phyloP scores from a whole-genome alignment of 352 stramenopile genomes.

The Phytophthora ramorum region DNA sequence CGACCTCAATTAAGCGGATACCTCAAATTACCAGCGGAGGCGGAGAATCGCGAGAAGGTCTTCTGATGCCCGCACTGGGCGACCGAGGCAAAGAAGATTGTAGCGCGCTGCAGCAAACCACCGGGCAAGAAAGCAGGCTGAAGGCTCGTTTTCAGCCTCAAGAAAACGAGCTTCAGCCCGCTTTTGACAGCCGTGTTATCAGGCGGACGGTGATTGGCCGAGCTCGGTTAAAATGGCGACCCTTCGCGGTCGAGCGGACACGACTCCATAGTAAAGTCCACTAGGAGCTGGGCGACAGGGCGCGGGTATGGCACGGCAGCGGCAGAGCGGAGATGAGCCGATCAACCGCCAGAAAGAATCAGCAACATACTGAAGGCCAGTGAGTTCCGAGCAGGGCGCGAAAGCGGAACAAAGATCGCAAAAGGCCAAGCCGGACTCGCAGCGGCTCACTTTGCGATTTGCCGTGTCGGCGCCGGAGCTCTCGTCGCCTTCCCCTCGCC shows the following conservation, averaged over 20 bases:
- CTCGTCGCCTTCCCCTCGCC: slow-evolving; percentile 1
- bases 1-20: no score
- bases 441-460: slow-evolving; percentile 36
- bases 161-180: no score
- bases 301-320: slow-evolving; percentile 11
- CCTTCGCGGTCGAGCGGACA: slow-evolving; percentile 1
- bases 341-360: slow-evolving; percentile 24
- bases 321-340: slow-evolving; percentile 17
- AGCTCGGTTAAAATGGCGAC: slow-evolving; percentile 36
- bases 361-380: slow-evolving; percentile 22
- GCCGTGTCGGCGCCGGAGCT: slow-evolving; percentile 26
- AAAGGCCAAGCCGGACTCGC: not conserved
- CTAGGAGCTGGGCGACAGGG: slow-evolving; percentile 19
- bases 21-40: no score
- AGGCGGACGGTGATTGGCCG: slow-evolving; percentile 35
- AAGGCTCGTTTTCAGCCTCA: no score
- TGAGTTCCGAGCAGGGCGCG: slow-evolving; percentile 4
- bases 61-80: no score
- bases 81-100: no score
- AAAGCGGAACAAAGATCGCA: slow-evolving; percentile 1
- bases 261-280: not conserved
- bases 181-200: slow-evolving; percentile 10
- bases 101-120: no score
- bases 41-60: no score
- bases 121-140: no score